Evolutionary conservation across 2,329 filamentous ascomycete genomes (phyloP).

Genomic region (Cladorrhinum sp.): DNA sequence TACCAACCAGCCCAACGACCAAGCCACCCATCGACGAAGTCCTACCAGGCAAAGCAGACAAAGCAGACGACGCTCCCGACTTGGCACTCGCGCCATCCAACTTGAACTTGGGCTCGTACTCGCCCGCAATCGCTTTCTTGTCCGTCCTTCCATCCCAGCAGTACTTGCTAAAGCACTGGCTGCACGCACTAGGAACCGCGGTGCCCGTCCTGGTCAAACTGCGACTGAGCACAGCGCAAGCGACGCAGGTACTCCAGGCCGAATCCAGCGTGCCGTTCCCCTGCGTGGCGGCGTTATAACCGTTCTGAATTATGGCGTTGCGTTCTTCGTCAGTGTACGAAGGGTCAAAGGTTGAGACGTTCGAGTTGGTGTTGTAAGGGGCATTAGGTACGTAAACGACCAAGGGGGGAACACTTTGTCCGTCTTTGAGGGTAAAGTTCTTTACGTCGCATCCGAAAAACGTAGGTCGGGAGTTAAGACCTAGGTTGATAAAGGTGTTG

Average conservation of each 20-base stretch:
- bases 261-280: slow-evolving; percentile 73
- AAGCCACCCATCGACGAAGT: slow-evolving; percentile 1
- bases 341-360: slow-evolving; percentile 74
- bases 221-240: slow-evolving; percentile 78
- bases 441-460: slow-evolving; percentile 60
- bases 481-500: slow-evolving; percentile 55
- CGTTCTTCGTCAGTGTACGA: slow-evolving; percentile 64
- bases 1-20: slow-evolving; percentile 4
- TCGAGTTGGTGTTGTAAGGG: slow-evolving; percentile 73
- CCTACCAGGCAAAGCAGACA: too few relatives aligned
- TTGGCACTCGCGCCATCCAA: slow-evolving; percentile 23
- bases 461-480: slow-evolving; percentile 56
- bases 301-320: slow-evolving; percentile 80
- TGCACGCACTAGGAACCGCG: slow-evolving; percentile 67
- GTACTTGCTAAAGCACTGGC: slow-evolving; percentile 72
- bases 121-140: slow-evolving; percentile 17
- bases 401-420: slow-evolving; percentile 29
- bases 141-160: slow-evolving; percentile 84
- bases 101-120: slow-evolving; percentile 34
- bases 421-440: slow-evolving; percentile 31
- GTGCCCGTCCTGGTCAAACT: slow-evolving; percentile 71
- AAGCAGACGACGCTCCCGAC: slow-evolving; percentile 9
- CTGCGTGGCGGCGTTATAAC: slow-evolving; percentile 78
- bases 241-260: slow-evolving; percentile 80
- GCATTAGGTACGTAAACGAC: slow-evolving; percentile 75